Base-by-base conservation (phyloP, 2,329 filamentous ascomycete genomes). In the Cytospora leucostoma region DNA sequence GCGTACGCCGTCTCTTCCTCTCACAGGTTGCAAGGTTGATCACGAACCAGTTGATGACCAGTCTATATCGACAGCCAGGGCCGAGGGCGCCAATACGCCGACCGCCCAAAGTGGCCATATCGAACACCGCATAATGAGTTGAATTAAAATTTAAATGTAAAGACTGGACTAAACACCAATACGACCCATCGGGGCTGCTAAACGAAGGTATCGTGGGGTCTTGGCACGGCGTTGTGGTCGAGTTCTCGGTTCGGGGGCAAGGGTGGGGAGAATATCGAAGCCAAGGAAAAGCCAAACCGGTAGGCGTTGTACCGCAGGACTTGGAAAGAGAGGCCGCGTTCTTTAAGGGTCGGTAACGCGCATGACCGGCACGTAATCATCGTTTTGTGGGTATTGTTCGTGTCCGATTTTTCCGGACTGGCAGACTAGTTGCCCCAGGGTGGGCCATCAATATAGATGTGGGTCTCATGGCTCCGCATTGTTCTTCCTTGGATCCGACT, bases 41-140 rank as follows among this genome's bases (percentile, higher is more conserved):
- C 15, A 65, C 64, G 35, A 57, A 65, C 64, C 64, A 55, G 38
- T 33, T 35, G 64, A 65, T 35, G 64, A 51, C 64, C 64, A 65
- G 12, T 63, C 61, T 21, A 65, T 58, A 21, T 60, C 57, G 54
- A 65, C 64, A 53, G 61, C 61, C 17, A 44, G 35, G 44, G 64
- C 53, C 32, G 58, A 37, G 35, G 57, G 57, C 57, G 56, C 12
- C 7, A 61, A 40, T 33, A 52, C 57, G 54, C 61, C 50, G 13
- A 56, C 40, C 33, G 32, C 37, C 11, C 15, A 61, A 34, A 65
- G 64, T 55, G 61, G 59, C 61, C 57, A 63, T 47, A 57, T 21
- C n/a, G 57, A 57, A 33, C 21, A 64, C 44, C 61, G 64, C 64
- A 65, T 65, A 17, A 52, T 59, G 49, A 8, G 27, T 37, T 21